Base-by-base conservation (phyloP, 2,329 filamentous ascomycete genomes). In the Phoma sp. region DNA sequence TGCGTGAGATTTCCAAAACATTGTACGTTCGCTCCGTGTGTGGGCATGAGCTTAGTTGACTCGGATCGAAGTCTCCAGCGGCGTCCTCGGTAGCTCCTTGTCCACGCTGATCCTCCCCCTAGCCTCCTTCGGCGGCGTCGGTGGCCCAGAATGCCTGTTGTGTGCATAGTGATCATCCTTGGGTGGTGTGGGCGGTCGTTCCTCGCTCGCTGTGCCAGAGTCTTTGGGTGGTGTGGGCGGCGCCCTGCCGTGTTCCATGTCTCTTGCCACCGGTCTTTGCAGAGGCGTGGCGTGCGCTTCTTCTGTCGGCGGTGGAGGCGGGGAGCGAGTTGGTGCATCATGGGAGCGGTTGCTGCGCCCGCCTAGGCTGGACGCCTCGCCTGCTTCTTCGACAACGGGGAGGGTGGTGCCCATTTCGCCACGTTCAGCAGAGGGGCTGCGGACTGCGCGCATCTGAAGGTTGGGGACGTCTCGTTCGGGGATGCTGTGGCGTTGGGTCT, bases 351-450 rank as follows among this genome's bases (percentile, higher is more conserved):
- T 81, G 66, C 84, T 85, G 47, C 82, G 82, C 25, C 82, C 84
- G 1, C 86, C 85, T 20, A 86, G 82, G 55, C 88, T 91, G 7
- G 82, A 84, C 9, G 82, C 87, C 74, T 97, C 93, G 5, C 87
- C 90, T n/a, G 87, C 89, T 76, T 98, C 93, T 63, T 96, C 91
- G 6, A 98, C 92, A 9, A 97, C 88, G 0, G 93, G 93, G 2
- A 98, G 78, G 1, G 82, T 86, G 26, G 81, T 81, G 11, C 83
- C 79, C 11, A 80, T 74, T 12, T 83, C 80, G 77, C 83, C 68
- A 71, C 86, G 72, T 65, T 88, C 80, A 17, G 77, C 81, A 67
- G 78, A 83, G 18, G 78, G 83, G 75, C 80, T 90, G 70, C 78
- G 83, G 61, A 80, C 81, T 53, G 78, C 85, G 51, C 76, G 76